Evolutionary conservation across 495 filamentous ascomycete species (phyloP).

Genomic region (Cryomyces antarcticus): DNA sequence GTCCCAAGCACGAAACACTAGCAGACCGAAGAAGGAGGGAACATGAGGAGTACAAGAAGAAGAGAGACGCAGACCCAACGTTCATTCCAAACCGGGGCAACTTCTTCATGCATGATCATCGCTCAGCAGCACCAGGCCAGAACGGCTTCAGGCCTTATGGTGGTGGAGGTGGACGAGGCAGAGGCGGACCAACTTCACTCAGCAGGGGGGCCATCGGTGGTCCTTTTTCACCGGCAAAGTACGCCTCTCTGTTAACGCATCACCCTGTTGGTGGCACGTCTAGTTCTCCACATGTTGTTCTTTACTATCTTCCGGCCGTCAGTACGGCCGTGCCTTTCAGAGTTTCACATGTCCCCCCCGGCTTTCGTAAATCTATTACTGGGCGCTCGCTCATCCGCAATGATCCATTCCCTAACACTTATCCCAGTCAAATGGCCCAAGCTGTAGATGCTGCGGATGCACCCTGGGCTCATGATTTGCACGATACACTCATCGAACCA

Average conservation of each 20-base stretch:
- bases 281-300: not conserved
- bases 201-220: conserved; percentile 21
- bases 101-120: conserved; percentile 95
- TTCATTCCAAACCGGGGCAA: conserved; percentile 88
- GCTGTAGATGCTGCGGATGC: conserved; percentile 39
- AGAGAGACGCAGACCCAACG: conserved; percentile 72
- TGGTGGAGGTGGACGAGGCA: conserved; percentile 33
- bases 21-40: conserved; percentile 59
- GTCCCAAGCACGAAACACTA: conserved; percentile 25
- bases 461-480: conserved; percentile 87
- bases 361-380: no score
- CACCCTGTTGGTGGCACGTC: not conserved
- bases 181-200: conserved; percentile 22
- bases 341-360: no score
- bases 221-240: conserved; percentile 38
- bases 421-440: conserved; percentile 20
- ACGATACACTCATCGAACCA: conserved; percentile 47
- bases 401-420: conserved; percentile 4
- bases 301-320: not conserved
- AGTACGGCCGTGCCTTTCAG: not conserved
- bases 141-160: conserved; percentile 60
- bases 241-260: conserved; percentile 12
- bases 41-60: conserved; percentile 76
- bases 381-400: no score
- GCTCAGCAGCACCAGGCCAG: conserved; percentile 48